A percentile compares a stretch with the other conserved stretches of the same genome.
Conservation (phyloP, 768 basidiomycete genomes). For the Russula ochroleuca region DNA sequence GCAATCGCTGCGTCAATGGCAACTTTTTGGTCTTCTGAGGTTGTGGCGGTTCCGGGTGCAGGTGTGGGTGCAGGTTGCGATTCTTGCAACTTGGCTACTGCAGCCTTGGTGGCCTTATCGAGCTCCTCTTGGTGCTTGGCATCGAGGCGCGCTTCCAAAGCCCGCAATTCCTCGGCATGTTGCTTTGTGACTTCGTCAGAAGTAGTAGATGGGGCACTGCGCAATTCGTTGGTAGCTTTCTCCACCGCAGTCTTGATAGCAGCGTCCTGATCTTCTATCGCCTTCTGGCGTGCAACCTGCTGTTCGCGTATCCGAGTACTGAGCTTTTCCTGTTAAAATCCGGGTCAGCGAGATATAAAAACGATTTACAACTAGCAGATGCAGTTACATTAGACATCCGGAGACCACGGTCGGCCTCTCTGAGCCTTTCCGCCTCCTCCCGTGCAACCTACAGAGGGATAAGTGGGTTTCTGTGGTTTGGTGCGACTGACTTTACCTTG, state of each 20-base stretch:
- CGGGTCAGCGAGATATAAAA: constrained; percentile 2
- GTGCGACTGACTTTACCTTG: constrained; percentile 43
- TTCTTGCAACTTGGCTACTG: constrained; percentile 36
- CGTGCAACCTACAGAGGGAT: constrained; percentile 24
- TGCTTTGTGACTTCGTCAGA: constrained; percentile 44
- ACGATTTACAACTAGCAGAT: background rate
- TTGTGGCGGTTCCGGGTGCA: constrained; percentile 27
- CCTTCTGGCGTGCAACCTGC: constrained; percentile 50
- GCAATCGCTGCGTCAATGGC: constrained; percentile 48
- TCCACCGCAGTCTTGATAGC: constrained; percentile 56
- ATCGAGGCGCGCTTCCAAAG: constrained; percentile 49
- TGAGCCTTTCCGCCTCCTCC: constrained; percentile 30
- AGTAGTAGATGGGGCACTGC: constrained; percentile 29
- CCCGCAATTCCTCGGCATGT: constrained; percentile 57
- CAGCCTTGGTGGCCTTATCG: constrained; percentile 43
- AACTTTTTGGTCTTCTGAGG: constrained; percentile 37
- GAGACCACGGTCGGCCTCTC: constrained; percentile 29
- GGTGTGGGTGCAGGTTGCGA: constrained; percentile 19
- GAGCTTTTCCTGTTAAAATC: constrained; percentile 47
- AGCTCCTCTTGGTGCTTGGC: constrained; percentile 52
- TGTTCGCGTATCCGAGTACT: constrained; percentile 43
- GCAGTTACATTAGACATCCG: constrained; percentile 28
- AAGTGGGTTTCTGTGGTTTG: background rate
- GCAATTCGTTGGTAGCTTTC: constrained; percentile 48
- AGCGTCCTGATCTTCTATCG: constrained; percentile 45